Base-by-base conservation (phyloP, 495 filamentous ascomycete genomes). In the Penicillium nucicola region DNA sequence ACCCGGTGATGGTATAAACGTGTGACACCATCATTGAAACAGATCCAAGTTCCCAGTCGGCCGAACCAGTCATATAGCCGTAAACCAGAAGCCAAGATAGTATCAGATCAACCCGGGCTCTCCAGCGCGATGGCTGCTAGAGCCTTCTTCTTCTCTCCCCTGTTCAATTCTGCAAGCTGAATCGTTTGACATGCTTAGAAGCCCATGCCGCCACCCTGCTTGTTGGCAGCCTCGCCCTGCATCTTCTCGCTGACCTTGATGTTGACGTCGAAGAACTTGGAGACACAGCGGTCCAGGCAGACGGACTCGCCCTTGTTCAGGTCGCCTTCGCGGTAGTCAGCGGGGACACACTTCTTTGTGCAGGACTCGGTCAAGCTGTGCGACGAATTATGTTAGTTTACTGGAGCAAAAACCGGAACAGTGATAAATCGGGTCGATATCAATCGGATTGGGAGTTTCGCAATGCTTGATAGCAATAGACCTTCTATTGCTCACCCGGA, bases 251-350 rank as follows among this genome's bases (percentile, higher is more conserved):
- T 81, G 52, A 98, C 88, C 78, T 96, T 97, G 75, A 93, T 81
- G 71, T 96, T 89, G 64, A 96, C 90, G 52, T 98, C 93, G 74
- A 98, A 96, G 80, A 97, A 97, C 77, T 98, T 98, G 64, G 86
- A 78, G 32, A 92, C 84, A 74, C 93, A 98, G 54, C 93, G 88
- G 76, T 98, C 93, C 55, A 98, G 83, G 75, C 93, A 98, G 56
- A 97, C 93, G 46, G 86, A 87, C 75, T 98, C 93, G 77, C 93
- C 93, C 77, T 98, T 98, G 81, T 95, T 93, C 53, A 98, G 83
- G 50, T 97, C 95, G 64, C 80, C 79, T 77, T 98, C 93, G 62
- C 89, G 89, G 82, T 97, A 98, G 53, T 90, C 84, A 57, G 71
- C 77, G 50, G 90, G 91, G 47, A 98, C 81, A 70, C 93, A 98